Conservation (phyloP, 805 yeast species). For the Yarrowia yakushimensis region DNA sequence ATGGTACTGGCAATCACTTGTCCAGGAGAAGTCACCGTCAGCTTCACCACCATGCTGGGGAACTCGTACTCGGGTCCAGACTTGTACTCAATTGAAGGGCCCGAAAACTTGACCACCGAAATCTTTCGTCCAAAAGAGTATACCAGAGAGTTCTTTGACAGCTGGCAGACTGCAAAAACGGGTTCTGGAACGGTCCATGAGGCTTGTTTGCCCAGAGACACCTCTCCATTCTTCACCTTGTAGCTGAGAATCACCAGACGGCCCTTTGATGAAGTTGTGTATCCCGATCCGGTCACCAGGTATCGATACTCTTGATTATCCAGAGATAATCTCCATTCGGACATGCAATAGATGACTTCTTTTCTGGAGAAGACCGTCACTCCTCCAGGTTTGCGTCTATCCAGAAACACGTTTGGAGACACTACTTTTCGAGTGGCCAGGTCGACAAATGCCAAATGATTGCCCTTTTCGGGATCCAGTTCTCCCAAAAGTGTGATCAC, state of each 20-base stretch:
- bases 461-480: neutral
- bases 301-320: neutral
- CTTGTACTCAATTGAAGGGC: constrained; percentile 13
- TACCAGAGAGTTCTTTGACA: neutral
- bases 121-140: neutral
- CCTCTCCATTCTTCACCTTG: neutral
- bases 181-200: constrained; percentile 20
- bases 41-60: constrained; percentile 11
- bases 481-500: neutral
- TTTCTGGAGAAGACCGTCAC: neutral
- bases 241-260: constrained; percentile 1
- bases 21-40: neutral
- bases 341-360: constrained; percentile 16
- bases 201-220: constrained; percentile 22
- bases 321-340: constrained; percentile 1
- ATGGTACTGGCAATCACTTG: constrained; percentile 4
- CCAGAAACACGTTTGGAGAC: constrained; percentile 13
- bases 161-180: constrained; percentile 8
- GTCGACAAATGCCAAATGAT: neutral
- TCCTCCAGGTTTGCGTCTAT: constrained; percentile 1
- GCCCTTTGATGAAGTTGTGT: neutral
- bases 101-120: neutral
- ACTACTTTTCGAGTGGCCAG: neutral
- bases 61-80: constrained; percentile 7
- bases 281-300: constrained; percentile 3